Evolutionary conservation across 2,329 filamentous ascomycete genomes (phyloP).

Genomic region (Fusarium avenaceum): DNA sequence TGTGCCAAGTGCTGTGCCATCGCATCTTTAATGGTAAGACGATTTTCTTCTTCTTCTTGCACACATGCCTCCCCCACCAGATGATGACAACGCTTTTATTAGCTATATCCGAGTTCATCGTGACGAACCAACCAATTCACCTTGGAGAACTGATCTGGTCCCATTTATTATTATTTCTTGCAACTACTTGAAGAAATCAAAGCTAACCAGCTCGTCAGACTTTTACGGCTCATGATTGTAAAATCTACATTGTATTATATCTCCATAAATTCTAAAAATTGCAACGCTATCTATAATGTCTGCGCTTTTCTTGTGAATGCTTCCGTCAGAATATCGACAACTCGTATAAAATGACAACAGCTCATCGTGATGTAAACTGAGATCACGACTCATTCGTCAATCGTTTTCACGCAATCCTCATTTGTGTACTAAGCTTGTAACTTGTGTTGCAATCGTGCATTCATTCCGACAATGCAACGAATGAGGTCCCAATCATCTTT

Average conservation of each 20-base stretch:
- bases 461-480: constrained; percentile 90
- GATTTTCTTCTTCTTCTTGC: constrained; percentile 2
- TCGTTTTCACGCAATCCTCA: background rate
- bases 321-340: background rate
- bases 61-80: constrained; percentile 51
- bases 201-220: constrained; percentile 28
- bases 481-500: constrained; percentile 92
- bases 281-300: background rate
- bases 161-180: constrained; percentile 18
- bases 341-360: no score
- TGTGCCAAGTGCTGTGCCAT: background rate
- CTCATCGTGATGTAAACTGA: no score
- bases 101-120: constrained; percentile 65
- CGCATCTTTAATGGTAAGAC: constrained; percentile 27
- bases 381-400: background rate
- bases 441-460: constrained; percentile 73
- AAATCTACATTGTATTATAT: background rate
- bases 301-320: background rate
- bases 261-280: background rate
- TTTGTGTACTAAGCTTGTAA: constrained; percentile 46
- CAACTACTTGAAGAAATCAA: background rate
- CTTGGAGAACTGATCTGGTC: constrained; percentile 71
- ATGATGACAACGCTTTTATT: constrained; percentile 65
- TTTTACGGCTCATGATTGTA: background rate
- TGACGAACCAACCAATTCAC: constrained; percentile 69